Evolutionary conservation across 139 green algal species (phyloP).

Genomic region (Chlamydomonas asymmetrica): DNA sequence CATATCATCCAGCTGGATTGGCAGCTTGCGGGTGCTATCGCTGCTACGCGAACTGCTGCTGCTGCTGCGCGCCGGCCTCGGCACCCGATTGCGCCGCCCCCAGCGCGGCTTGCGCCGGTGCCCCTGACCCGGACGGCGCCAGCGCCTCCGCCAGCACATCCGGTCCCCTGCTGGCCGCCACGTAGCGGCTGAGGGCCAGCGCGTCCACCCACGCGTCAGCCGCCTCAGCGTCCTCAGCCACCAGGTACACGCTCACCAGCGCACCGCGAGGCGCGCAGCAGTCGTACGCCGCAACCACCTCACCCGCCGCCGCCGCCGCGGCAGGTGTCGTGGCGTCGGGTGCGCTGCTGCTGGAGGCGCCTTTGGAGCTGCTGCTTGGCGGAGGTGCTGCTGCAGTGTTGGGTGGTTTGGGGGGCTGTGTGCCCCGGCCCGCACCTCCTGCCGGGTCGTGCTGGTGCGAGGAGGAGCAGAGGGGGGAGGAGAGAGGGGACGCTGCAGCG

Average conservation of each 20-base stretch:
- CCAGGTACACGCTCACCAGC: slow-evolving; percentile 62
- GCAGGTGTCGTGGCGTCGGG: background rate
- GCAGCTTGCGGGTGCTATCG: too few species aligned
- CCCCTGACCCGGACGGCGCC: slow-evolving; percentile 1
- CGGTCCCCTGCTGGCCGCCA: slow-evolving; percentile 26
- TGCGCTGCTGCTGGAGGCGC: too few species aligned
- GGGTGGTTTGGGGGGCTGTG: too few species aligned
- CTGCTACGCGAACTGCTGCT: too few species aligned
- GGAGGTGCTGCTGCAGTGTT: background rate
- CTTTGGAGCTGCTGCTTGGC: background rate
- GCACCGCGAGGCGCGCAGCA: slow-evolving; percentile 1
- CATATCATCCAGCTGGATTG: too few species aligned
- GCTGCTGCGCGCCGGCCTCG: too few species aligned
- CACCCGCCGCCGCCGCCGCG: background rate
- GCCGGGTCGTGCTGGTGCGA: background rate
- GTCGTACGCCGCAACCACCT: background rate
- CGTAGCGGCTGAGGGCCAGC: slow-evolving; percentile 44
- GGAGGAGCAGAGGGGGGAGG: background rate
- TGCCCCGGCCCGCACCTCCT: too few species aligned
- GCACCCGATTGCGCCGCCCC: background rate
- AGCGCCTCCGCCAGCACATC: slow-evolving; percentile 47
- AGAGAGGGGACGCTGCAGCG: background rate
- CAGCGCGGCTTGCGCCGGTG: background rate
- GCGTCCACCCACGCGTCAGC: slow-evolving; percentile 75
- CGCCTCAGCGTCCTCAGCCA: slow-evolving; percentile 60